Conservation (phyloP, 208 protist genomes). For the Blastocrithidia nonstop region DNA sequence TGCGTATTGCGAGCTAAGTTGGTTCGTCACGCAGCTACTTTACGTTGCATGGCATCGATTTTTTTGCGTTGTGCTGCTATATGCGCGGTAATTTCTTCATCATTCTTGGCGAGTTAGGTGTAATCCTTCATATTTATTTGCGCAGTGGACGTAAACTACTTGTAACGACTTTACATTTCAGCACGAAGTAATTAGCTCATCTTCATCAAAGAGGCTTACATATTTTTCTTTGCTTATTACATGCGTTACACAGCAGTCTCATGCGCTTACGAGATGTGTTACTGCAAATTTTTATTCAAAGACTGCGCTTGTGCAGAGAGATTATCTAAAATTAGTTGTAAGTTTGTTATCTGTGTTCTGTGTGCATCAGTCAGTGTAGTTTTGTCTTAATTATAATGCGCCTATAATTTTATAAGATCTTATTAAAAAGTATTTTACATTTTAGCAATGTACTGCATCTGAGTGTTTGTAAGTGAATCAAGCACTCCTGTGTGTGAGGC, state of each 20-base stretch:
- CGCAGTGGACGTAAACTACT: slow-evolving; percentile 82
- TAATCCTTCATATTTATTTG: slow-evolving; percentile 92
- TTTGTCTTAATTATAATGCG: slow-evolving; percentile 87
- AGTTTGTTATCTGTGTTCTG: slow-evolving; percentile 55
- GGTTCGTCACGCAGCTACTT: slow-evolving; percentile 78
- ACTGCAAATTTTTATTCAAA: slow-evolving; percentile 79
- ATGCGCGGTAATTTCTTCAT: slow-evolving; percentile 81
- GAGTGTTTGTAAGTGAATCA: slow-evolving; percentile 82
- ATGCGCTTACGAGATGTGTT: slow-evolving; percentile 69
- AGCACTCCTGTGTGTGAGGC: slow-evolving; percentile 85
- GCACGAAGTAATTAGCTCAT: slow-evolving; percentile 45
- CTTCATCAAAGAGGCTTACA: slow-evolving; percentile 63
- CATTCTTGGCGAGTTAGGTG: slow-evolving; percentile 89
- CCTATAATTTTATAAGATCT: slow-evolving; percentile 81
- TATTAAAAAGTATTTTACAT: slow-evolving; percentile 83
- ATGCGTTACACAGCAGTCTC: slow-evolving; percentile 87
- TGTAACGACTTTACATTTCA: slow-evolving; percentile 77
- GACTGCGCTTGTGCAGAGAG: slow-evolving; percentile 77
- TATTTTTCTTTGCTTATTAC: slow-evolving; percentile 83
- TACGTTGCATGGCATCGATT: slow-evolving; percentile 90
- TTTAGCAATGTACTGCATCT: slow-evolving; percentile 51
- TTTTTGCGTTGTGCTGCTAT: slow-evolving; percentile 84
- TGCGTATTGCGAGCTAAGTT: slow-evolving; percentile 79
- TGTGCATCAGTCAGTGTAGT: slow-evolving; percentile 72
- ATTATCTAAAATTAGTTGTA: slow-evolving; percentile 83